Base-by-base conservation (phyloP, 2,329 filamentous ascomycete genomes). In the Colletotrichum sublineola region DNA sequence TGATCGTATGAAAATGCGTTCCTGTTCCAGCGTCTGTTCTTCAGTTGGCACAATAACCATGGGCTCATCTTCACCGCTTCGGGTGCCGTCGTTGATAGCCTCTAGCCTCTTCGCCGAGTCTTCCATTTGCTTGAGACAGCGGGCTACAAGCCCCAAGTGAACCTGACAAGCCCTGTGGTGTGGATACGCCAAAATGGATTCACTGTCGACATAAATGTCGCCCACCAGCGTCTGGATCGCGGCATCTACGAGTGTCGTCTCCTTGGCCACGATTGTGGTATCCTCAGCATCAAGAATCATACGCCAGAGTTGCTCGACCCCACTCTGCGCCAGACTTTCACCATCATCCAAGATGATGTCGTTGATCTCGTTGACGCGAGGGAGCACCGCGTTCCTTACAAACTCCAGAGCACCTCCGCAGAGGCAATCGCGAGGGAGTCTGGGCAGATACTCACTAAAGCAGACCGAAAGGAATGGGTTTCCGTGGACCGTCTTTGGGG, bases 261-360 rank as follows among this genome's bases (percentile, higher is more conserved):
- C 62, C 18, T 64, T 64, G 52, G 50, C 62, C 20, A 56, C 50
- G 60, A 97, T 90, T 0, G 86, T 88, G 48, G 87, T 84, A 48
- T 88, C 84, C 6, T 90, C 89, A 1, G 93, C 90, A 20, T 89
- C 91, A 65, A 97, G 83, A 44, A 96, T 90, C 76, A 97, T 89
- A 33, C 90, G 89, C 95, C 95, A 97, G n/a, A 97, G 84, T 69
- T 95, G 88, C 76, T 96, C 93, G 55, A 88, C 85, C 36, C 83
- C 89, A 75, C 81, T 88, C 73, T 84, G 87, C 75, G 87, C 83
- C 38, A 89, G 78, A 14, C 85, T 82, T n/a, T 85, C 82, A 9
- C 86, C 83, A 57, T 89, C 86, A 67, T 89, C 86, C 31, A 90
- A 81, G 29, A 86, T 78, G 61, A 87, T 83, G 31, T 84, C 84